phyloP scores from a whole-genome alignment of 2,329 filamentous ascomycete species.

The Talaromyces sp. region DNA sequence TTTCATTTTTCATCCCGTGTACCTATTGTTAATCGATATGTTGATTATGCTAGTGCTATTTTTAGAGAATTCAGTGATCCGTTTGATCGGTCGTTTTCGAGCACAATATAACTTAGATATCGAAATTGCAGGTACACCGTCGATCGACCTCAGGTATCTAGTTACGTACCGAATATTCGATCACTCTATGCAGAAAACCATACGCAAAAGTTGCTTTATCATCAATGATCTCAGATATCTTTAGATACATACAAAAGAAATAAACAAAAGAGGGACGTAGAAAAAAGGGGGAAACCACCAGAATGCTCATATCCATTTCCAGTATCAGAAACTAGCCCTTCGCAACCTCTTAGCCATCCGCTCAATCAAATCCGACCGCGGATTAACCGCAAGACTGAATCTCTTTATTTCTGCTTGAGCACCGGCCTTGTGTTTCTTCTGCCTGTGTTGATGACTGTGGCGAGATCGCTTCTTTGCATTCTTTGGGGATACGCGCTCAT shows the following conservation, averaged over 20 bases:
- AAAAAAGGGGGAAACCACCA: background rate
- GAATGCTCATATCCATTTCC: background rate
- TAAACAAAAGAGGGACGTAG: background rate
- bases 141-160: background rate
- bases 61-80: background rate
- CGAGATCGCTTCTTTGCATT: background rate
- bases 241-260: background rate
- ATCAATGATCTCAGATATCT: background rate
- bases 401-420: background rate
- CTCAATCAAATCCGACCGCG: background rate
- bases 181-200: background rate
- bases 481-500: background rate
- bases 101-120: background rate
- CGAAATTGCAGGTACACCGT: background rate
- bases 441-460: background rate
- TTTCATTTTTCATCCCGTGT: background rate
- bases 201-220: background rate
- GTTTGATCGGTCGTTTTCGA: background rate
- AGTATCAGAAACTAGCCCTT: conserved; percentile 16
- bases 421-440: background rate
- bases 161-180: background rate
- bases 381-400: background rate
- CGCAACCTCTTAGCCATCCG: conserved; percentile 11
- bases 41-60: background rate
- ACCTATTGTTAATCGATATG: conserved; percentile 5